Conservation (phyloP, 345 rosid species). For the Mercurialis annua region DNA sequence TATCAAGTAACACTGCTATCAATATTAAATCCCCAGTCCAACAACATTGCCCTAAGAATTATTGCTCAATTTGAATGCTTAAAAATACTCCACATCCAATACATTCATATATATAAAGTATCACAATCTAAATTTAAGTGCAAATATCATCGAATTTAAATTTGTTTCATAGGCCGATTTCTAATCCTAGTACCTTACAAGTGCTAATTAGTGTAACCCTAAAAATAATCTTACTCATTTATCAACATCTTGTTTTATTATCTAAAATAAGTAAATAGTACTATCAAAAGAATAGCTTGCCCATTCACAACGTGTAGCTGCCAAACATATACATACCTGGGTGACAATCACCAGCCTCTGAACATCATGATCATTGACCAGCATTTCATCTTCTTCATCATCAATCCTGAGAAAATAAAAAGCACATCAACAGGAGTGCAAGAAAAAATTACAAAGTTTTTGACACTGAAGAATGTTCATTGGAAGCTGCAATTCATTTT, state of each 20-base stretch:
- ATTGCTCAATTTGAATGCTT: too few relatives aligned
- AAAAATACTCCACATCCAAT: too few relatives aligned
- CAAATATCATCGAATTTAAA: too few relatives aligned
- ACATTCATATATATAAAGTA: too few relatives aligned
- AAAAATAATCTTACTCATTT: background rate
- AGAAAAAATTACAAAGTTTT: conserved; percentile 26
- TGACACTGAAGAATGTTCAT: conserved; percentile 17
- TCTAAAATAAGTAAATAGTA: background rate
- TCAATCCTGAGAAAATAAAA: conserved; percentile 46
- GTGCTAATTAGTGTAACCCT: too few relatives aligned
- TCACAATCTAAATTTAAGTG: too few relatives aligned
- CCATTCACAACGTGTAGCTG: too few relatives aligned
- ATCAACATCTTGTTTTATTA: background rate
- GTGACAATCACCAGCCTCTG: conserved; percentile 94
- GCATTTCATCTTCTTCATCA: conserved; percentile 75
- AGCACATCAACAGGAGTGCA: background rate
- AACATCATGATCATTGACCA: conserved; percentile 76
- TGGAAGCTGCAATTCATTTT: conserved; percentile 57
- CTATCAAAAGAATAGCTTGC: background rate
- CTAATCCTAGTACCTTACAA: too few relatives aligned
- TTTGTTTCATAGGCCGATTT: too few relatives aligned
- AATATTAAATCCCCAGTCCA: too few relatives aligned
- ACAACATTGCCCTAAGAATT: too few relatives aligned
- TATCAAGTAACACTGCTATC: too few relatives aligned
- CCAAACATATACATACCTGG: conserved; percentile 54